A percentile compares a stretch with the other conserved stretches of the same genome.
Evolutionary conservation across 495 filamentous ascomycete species (phyloP).

Genomic region (Aspergillus wentii): DNA sequence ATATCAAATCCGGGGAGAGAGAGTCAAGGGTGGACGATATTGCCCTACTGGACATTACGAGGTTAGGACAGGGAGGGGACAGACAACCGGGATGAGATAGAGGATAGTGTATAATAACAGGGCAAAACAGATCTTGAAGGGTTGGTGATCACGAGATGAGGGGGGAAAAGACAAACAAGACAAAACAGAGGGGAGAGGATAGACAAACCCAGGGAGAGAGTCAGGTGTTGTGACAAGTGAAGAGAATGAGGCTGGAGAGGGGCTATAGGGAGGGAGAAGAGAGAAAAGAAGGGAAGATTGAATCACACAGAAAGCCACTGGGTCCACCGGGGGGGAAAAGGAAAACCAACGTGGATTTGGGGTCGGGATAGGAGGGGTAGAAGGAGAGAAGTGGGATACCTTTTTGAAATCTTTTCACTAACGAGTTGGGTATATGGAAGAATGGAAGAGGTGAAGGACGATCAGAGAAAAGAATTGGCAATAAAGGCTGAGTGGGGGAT

Average conservation of each 20-base stretch:
- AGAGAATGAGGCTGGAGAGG: not conserved
- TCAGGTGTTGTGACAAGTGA: not conserved
- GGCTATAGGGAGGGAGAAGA: conserved; percentile 1
- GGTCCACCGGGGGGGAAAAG: conserved; percentile 5
- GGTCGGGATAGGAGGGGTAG: conserved; percentile 3
- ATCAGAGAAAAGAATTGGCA: no score
- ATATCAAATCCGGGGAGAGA: no score
- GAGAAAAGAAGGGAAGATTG: not conserved
- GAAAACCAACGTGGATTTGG: conserved; percentile 8
- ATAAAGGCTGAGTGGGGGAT: no score
- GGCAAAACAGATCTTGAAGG: no score
- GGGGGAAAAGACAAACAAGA: not conserved
- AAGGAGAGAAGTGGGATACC: conserved; percentile 8
- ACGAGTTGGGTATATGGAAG: conserved; percentile 11
- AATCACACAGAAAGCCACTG: not conserved
- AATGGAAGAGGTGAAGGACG: conserved; percentile 5
- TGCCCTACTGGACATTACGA: conserved; percentile 20
- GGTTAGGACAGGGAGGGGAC: conserved; percentile 3
- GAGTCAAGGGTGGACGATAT: conserved; percentile 7
- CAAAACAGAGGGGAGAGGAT: not conserved
- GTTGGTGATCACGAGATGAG: not conserved
- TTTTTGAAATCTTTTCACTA: no score
- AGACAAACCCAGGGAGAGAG: not conserved
- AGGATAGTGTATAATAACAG: no score
- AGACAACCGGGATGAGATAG: no score